These are phyloP conservation scores for Cercospora canescens DNA, from an alignment of 2,329 filamentous ascomycete genomes.

Conservation along the genomic window DNA sequence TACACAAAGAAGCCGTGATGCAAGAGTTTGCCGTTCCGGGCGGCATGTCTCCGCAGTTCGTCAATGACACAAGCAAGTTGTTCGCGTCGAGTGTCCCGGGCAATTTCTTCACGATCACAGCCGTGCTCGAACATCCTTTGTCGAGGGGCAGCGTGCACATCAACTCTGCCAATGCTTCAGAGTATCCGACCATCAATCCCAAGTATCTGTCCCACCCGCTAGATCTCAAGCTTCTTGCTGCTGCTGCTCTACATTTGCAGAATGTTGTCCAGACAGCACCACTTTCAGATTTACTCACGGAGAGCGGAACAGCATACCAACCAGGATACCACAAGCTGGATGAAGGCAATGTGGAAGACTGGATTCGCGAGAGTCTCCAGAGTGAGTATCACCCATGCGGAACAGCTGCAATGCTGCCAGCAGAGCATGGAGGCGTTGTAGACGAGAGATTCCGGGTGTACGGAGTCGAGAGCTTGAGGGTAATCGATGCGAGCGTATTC, in stretches of 20 bases:
- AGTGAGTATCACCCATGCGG: slow-evolving; percentile 17
- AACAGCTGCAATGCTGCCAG: slow-evolving; percentile 19
- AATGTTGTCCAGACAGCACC: slow-evolving; percentile 8
- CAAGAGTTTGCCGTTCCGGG: slow-evolving; percentile 28
- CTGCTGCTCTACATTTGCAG: slow-evolving; percentile 13
- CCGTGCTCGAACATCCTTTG: slow-evolving; percentile 51
- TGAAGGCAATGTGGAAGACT: slow-evolving; percentile 11
- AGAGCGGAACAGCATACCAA: slow-evolving; percentile 7
- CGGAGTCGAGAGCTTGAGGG: slow-evolving; percentile 21
- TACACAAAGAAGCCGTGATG: slow-evolving; percentile 20
- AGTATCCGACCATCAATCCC: slow-evolving; percentile 27
- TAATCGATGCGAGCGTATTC: slow-evolving; percentile 28
- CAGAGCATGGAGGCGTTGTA: slow-evolving; percentile 24
- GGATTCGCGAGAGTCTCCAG: slow-evolving; percentile 16
- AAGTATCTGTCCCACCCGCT: slow-evolving; percentile 44
- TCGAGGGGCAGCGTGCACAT: slow-evolving; percentile 47
- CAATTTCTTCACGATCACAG: slow-evolving; percentile 59
- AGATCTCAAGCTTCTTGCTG: slow-evolving; percentile 41
- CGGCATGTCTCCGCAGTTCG: slow-evolving; percentile 27
- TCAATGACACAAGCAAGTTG: slow-evolving; percentile 28
- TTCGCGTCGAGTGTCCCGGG: slow-evolving; percentile 26
- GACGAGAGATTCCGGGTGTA: slow-evolving; percentile 23
- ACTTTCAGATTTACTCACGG: slow-evolving; percentile 6
- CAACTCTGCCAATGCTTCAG: slow-evolving; percentile 20
- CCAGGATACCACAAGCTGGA: slow-evolving; percentile 12